These are phyloP conservation scores for Porphyra umbilicalis DNA, from an alignment of 31 red algal species.

Conservation along the genomic window DNA sequence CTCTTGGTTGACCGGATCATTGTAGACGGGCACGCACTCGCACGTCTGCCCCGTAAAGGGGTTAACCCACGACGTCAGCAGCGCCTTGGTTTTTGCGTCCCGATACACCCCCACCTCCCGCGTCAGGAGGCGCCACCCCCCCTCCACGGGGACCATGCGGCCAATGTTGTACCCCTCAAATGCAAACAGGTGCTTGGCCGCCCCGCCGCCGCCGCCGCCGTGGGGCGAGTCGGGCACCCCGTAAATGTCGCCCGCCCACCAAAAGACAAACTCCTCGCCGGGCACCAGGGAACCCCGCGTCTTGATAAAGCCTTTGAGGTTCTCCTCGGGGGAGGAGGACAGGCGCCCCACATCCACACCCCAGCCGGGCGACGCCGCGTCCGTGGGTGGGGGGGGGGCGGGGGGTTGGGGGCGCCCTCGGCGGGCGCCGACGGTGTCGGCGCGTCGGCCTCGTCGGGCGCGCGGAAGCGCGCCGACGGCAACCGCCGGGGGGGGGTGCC, in stretches of 20 bases:
- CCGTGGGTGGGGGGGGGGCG: neutral
- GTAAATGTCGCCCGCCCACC: constrained; percentile 69
- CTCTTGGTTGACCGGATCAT: constrained; percentile 90
- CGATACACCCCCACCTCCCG: constrained; percentile 81
- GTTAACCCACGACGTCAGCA: constrained; percentile 62
- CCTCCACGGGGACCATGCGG: constrained; percentile 61
- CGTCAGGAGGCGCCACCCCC: constrained; percentile 81
- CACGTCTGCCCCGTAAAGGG: constrained; percentile 44
- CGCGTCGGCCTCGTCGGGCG: neutral
- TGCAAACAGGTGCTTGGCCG: constrained; percentile 41
- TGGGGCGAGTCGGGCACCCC: constrained; percentile 17
- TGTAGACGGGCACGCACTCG: constrained; percentile 70
- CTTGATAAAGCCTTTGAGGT: constrained; percentile 82
- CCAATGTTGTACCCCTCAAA: constrained; percentile 92
- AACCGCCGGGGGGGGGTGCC: neutral
- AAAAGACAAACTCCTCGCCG: constrained; percentile 65
- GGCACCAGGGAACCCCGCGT: constrained; percentile 70
- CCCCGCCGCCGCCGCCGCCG: neutral
- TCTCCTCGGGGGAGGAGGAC: constrained; percentile 14
- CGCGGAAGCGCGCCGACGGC: neutral
- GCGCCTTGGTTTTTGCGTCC: constrained; percentile 42
- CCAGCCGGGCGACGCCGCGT: neutral
- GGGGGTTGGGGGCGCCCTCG: neutral
- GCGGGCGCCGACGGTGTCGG: neutral
- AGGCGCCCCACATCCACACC: neutral